phyloP scores from a whole-genome alignment of 139 green algal genomes.

The Zygnema circumcarinatum region DNA sequence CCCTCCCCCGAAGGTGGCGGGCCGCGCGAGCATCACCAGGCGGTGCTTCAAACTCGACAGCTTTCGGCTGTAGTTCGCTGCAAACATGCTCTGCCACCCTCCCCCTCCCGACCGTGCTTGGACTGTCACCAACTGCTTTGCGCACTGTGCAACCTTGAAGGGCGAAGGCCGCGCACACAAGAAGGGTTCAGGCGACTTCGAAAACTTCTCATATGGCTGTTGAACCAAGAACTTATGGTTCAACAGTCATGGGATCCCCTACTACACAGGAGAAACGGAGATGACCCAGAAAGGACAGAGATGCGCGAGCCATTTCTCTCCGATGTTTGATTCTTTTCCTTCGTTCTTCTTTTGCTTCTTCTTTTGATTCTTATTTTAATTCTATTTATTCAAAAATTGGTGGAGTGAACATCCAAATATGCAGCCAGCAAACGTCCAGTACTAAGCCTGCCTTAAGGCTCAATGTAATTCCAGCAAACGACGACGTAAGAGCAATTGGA shows the following conservation, averaged over 20 bases:
- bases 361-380: too few species aligned
- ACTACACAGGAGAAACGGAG: too few species aligned
- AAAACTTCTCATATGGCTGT: not conserved
- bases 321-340: too few species aligned
- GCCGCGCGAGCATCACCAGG: not conserved
- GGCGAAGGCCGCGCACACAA: not conserved
- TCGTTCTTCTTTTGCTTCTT: too few species aligned
- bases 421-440: not conserved
- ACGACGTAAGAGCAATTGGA: not conserved
- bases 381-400: too few species aligned
- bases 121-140: not conserved
- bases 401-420: not conserved
- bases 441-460: not conserved
- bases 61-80: conserved; percentile 69
- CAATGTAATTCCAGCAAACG: not conserved
- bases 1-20: not conserved
- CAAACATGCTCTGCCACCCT: conserved; percentile 49
- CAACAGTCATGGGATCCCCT: too few species aligned
- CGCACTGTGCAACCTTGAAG: not conserved
- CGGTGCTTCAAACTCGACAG: conserved; percentile 64
- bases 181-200: not conserved
- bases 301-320: too few species aligned
- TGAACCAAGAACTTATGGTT: not conserved
- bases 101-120: not conserved
- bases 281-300: too few species aligned